Evolutionary conservation across 2,329 filamentous ascomycete genomes (phyloP), one percentile per base, ranked within the genome.

Genomic region (Aspergillus amoenus): DNA sequence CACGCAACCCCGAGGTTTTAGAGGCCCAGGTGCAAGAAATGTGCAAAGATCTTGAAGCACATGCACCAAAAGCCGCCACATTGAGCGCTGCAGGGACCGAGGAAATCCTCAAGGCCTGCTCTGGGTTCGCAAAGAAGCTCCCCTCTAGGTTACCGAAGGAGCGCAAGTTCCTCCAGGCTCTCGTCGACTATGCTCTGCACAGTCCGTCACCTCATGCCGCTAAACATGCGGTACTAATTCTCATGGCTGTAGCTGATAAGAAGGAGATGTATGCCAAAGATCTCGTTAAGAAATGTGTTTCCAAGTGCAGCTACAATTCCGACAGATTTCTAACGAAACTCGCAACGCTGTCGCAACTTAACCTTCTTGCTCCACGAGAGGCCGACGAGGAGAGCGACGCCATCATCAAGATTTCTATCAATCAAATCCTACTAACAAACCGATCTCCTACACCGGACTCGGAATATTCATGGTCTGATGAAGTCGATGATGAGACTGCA

Each of bases 201-300:
- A 93, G 93, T 21, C 84, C 84, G 22, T 93, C 93, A 2, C 84
- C 90, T 11, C 88, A 88, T 70, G 90, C 91, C 8, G 91, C 93
- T 21, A 99, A 99, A 74, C 92, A 97, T 76, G 94, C 94, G 0
- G 87, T 97, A 48, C 93, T 91, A 27, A 92, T 99, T 62, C 81
- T 99, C 53, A 85, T 96, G 74, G 87, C 90, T 37, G 88, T 87
- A 9, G 81, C 86, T 21, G 86, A 93, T 50, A 85, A 85, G 64
- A 94, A 91, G 72, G 89, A 93, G 68, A 88, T 95, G 78, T 90
- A 91, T 58, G 90, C 91, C 7, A 92, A 88, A 52, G 92, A 95
- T 65, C 82, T 99, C 11, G 76, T 97, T 7, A 84, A 88, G 55
- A 89, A 88, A 70, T 88, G 88, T 58, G 84, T 90, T 62, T 86